These are phyloP conservation scores for Gossypium laxum DNA, from an alignment of 441 rosid genomes.

Conservation along the genomic window DNA sequence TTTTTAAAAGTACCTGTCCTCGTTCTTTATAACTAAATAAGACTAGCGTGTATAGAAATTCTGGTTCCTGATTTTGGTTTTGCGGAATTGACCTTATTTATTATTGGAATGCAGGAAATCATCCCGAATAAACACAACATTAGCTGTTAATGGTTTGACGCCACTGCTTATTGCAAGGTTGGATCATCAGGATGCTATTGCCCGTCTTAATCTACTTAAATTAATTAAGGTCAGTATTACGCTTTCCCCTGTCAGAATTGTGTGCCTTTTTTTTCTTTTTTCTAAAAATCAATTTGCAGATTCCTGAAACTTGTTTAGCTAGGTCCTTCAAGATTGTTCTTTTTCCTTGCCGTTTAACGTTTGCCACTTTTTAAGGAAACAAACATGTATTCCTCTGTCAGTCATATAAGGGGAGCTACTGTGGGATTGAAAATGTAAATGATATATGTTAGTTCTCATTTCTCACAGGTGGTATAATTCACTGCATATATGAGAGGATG, in stretches of 20 bases:
- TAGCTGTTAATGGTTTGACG: slow-evolving; percentile 91
- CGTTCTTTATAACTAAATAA: neutral
- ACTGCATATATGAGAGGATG: no score
- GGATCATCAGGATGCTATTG: slow-evolving; percentile 95
- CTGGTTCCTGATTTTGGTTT: neutral
- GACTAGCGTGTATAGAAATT: neutral
- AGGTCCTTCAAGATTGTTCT: neutral
- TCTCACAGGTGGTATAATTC: no score
- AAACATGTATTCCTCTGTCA: neutral
- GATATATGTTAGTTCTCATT: no score
- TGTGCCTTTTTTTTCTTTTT: neutral
- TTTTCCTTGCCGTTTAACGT: neutral
- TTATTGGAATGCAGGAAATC: slow-evolving; percentile 66
- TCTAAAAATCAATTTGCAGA: neutral
- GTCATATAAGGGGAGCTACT: no score
- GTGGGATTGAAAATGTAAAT: no score
- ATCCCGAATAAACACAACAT: slow-evolving; percentile 68
- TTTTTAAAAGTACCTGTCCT: neutral
- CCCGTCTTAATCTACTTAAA: slow-evolving; percentile 86
- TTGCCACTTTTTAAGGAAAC: neutral
- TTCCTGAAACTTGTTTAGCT: neutral
- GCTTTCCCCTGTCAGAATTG: neutral
- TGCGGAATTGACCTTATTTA: neutral
- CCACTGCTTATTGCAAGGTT: slow-evolving; percentile 75
- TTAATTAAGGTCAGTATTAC: slow-evolving; percentile 55